phyloP scores from a whole-genome alignment of 179 eudicot genomes.

The Beta corolliflora region DNA sequence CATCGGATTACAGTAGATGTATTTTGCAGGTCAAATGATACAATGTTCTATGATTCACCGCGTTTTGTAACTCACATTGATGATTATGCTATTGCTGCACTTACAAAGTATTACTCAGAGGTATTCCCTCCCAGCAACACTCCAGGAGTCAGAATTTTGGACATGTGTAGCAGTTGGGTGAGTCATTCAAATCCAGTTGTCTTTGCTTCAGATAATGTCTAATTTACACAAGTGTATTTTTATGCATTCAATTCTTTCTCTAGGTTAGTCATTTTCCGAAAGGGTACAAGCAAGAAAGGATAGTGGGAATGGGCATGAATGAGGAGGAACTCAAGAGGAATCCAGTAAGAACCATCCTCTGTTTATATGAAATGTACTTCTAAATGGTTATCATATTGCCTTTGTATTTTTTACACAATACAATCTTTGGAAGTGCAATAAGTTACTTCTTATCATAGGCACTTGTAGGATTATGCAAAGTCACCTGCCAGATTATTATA shows the following conservation, averaged over 20 bases:
- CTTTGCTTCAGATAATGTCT: background rate
- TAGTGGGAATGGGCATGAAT: conserved; percentile 94
- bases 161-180: conserved; percentile 99
- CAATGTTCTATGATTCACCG: conserved; percentile 79
- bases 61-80: conserved; percentile 98
- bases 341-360: conserved; percentile 51
- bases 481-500: background rate
- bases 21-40: conserved; percentile 74
- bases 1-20: background rate
- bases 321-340: conserved; percentile 88
- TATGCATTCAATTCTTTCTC: conserved; percentile 24
- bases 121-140: conserved; percentile 82
- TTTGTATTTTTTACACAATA: background rate
- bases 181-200: conserved; percentile 27
- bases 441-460: background rate
- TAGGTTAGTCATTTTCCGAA: conserved; percentile 96
- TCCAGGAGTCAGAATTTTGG: conserved; percentile 83
- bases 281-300: conserved; percentile 82
- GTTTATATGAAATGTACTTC: background rate
- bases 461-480: background rate
- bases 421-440: background rate
- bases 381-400: background rate
- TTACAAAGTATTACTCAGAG: conserved; percentile 79
- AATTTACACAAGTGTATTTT: background rate
- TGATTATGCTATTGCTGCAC: conserved; percentile 93